Evolutionary conservation across 345 rosid genomes (phyloP).

Genomic region (Eucalyptus sideroxylon): DNA sequence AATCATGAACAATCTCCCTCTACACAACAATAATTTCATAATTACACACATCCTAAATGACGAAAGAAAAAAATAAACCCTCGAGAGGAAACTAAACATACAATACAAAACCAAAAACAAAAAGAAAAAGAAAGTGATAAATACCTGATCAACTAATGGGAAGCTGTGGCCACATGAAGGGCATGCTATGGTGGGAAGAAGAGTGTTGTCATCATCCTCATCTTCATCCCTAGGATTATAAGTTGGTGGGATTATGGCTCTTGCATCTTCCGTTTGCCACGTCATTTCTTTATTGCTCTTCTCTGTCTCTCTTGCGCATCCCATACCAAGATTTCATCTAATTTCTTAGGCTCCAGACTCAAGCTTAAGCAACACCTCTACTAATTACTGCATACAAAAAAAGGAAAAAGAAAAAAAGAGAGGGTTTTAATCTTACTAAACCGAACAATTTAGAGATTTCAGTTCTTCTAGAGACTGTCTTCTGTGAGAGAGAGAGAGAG

Average conservation of each 20-base stretch:
- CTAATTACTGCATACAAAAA: not conserved
- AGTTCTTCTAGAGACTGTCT: not conserved
- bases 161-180: slow-evolving; percentile 73
- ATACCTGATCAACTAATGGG: slow-evolving; percentile 55
- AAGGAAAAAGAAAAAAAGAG: not conserved
- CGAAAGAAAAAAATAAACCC: not conserved
- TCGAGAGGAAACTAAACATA: not conserved
- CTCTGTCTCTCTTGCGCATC: not conserved
- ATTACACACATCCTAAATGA: not conserved
- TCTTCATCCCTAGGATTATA: not conserved
- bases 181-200: slow-evolving; percentile 15
- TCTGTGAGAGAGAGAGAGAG: not conserved
- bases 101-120: not conserved
- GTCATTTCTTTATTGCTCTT: not conserved
- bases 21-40: not conserved
- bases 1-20: slow-evolving; percentile 46
- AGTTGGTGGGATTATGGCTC: not conserved
- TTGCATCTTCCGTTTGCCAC: not conserved
- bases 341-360: not conserved
- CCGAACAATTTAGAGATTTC: not conserved
- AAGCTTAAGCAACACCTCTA: not conserved
- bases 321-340: not conserved
- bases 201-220: not conserved
- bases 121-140: not conserved
- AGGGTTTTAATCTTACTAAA: not conserved